Evolutionary conservation across 345 rosid genomes (phyloP).

Genomic region (Viola odorata): DNA sequence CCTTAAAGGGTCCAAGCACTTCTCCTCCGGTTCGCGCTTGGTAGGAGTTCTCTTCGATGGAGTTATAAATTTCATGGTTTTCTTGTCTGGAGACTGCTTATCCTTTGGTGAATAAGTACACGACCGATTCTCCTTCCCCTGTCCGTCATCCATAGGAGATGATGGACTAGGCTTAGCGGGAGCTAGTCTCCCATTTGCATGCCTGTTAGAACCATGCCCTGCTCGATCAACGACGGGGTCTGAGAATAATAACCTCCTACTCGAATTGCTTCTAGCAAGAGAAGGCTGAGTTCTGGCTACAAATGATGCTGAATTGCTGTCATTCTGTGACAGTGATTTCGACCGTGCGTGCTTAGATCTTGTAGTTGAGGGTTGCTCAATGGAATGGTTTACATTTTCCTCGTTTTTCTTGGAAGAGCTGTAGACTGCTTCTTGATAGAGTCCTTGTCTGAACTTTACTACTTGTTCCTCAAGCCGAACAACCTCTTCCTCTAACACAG

Average conservation of each 20-base stretch:
- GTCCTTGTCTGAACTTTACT: conserved; percentile 25
- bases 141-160: conserved; percentile 26
- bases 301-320: conserved; percentile 38
- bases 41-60: conserved; percentile 42
- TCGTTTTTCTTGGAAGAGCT: conserved; percentile 59
- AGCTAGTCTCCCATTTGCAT: conserved; percentile 39
- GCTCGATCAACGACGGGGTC: conserved; percentile 34
- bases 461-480: conserved; percentile 23
- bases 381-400: conserved; percentile 38
- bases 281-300: conserved; percentile 46
- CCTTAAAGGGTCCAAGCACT: conserved; percentile 28
- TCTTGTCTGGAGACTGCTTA: conserved; percentile 55
- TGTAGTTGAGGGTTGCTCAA: conserved; percentile 39
- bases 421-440: conserved; percentile 73
- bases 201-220: conserved; percentile 23
- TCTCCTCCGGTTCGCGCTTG: conserved; percentile 31
- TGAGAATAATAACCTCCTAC: conserved; percentile 50
- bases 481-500: conserved; percentile 24
- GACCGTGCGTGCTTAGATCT: conserved; percentile 68
- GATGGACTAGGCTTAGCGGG: conserved; percentile 33
- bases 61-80: conserved; percentile 32
- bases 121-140: conserved; percentile 64
- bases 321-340: conserved; percentile 60
- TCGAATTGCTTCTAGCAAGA: conserved; percentile 57
- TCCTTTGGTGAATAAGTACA: conserved; percentile 45